These are phyloP conservation scores for Thymus quinquecostatus DNA, from an alignment of 257 asterid genomes.

Conservation along the genomic window DNA sequence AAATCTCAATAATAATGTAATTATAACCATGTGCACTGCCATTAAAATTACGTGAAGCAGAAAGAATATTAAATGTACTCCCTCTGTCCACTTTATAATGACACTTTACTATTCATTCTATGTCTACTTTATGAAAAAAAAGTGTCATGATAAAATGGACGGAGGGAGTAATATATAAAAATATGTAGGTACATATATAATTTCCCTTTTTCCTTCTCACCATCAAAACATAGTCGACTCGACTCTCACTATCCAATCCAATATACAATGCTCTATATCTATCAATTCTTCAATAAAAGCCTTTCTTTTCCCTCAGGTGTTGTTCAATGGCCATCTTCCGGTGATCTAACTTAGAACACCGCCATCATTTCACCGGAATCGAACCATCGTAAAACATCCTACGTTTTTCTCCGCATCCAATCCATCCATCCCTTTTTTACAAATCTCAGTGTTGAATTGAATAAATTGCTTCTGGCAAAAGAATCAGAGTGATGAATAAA, in stretches of 20 bases:
- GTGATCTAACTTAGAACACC: conserved; percentile 25
- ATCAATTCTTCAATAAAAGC: conserved; percentile 16
- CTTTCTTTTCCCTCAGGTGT: conserved; percentile 7
- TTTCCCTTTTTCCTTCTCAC: conserved; percentile 7
- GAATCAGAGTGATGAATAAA: conserved; percentile 19
- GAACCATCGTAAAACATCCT: conserved; percentile 4
- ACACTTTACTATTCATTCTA: too few species aligned
- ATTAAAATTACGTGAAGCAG: neutral
- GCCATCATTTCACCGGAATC: conserved; percentile 24
- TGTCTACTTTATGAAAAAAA: too few species aligned
- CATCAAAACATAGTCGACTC: conserved; percentile 13
- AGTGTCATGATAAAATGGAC: too few species aligned
- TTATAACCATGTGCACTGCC: neutral
- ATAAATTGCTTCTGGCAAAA: conserved; percentile 24
- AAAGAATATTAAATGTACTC: neutral
- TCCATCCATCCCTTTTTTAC: conserved; percentile 21
- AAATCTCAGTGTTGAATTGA: conserved; percentile 11
- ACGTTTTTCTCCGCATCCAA: conserved; percentile 12
- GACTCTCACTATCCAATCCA: neutral
- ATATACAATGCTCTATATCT: conserved; percentile 16
- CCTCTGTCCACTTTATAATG: too few species aligned
- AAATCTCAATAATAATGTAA: too few species aligned
- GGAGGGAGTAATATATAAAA: neutral
- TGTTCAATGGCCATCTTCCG: conserved; percentile 23
- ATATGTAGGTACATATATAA: conserved; percentile 29